Evolutionary conservation across 805 yeast genomes (phyloP).

Genomic region (Lipomyces lipofer): DNA sequence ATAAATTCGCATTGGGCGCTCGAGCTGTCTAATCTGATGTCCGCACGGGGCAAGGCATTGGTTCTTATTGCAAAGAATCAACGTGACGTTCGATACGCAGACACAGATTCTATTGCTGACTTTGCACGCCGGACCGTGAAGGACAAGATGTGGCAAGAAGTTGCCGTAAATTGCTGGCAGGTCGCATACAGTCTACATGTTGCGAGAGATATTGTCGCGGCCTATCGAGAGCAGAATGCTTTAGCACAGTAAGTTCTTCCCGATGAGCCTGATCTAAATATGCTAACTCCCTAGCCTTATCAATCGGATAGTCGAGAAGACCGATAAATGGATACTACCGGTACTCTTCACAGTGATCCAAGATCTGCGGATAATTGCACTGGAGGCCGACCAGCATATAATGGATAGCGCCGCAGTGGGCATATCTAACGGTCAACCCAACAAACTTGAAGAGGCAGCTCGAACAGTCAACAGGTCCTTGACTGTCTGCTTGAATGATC

Average conservation of each 20-base stretch:
- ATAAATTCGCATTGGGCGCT: neutral
- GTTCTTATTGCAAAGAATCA: neutral
- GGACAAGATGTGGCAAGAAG: conserved; percentile 18
- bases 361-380: conserved; percentile 37
- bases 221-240: conserved; percentile 35
- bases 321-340: conserved; percentile 30
- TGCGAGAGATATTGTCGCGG: conserved; percentile 31
- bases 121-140: neutral
- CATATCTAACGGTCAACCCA: neutral
- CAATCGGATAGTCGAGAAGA: conserved; percentile 25
- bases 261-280: neutral
- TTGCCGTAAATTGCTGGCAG: conserved; percentile 34
- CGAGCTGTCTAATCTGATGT: neutral
- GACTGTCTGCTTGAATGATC: conserved; percentile 75
- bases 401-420: neutral
- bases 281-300: neutral
- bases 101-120: neutral
- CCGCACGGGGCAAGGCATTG: neutral
- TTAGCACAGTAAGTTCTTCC: conserved; percentile 34
- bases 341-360: conserved; percentile 35
- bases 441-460: conserved; percentile 54
- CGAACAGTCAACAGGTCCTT: conserved; percentile 70
- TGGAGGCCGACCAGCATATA: conserved; percentile 28
- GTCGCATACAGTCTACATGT: conserved; percentile 30
- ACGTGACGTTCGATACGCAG: neutral